Evolutionary conservation across 345 rosid genomes (phyloP).

Genomic region (Erucastrum elatum): DNA sequence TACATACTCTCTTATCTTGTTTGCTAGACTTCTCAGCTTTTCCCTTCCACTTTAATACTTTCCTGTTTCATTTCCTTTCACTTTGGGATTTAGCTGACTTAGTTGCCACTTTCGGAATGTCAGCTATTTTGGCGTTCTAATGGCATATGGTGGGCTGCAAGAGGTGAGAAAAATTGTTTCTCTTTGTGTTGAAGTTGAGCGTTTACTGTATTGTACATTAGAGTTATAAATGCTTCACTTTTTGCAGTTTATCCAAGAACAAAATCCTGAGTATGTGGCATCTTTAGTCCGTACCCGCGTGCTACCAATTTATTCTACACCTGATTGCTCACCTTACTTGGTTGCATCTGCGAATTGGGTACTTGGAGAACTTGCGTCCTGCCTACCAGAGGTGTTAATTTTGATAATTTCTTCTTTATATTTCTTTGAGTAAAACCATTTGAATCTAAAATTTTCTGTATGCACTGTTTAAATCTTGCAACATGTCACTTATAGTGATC

Average conservation of each 20-base stretch:
- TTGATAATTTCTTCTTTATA: slow-evolving; percentile 19
- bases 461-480: neutral
- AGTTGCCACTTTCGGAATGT: slow-evolving; percentile 10
- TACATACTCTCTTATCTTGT: slow-evolving; percentile 13
- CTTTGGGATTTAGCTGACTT: slow-evolving; percentile 28
- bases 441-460: neutral
- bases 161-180: slow-evolving; percentile 62
- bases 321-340: slow-evolving; percentile 61
- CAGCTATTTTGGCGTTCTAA: slow-evolving; percentile 89
- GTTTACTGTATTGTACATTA: slow-evolving; percentile 12
- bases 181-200: slow-evolving; percentile 15
- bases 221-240: neutral
- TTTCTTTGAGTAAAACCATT: neutral
- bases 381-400: slow-evolving; percentile 68
- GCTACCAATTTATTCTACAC: slow-evolving; percentile 57
- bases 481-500: slow-evolving; percentile 1
- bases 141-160: slow-evolving; percentile 85
- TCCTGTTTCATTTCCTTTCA: slow-evolving; percentile 25
- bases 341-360: slow-evolving; percentile 89
- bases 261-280: slow-evolving; percentile 54
- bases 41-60: slow-evolving; percentile 17
- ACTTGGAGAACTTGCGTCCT: slow-evolving; percentile 74
- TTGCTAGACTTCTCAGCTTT: neutral
- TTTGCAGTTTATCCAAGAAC: slow-evolving; percentile 72
- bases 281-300: slow-evolving; percentile 57